phyloP scores from a whole-genome alignment of 371 early-diverging fungal species.

The Syncephalastrum contaminatum region DNA sequence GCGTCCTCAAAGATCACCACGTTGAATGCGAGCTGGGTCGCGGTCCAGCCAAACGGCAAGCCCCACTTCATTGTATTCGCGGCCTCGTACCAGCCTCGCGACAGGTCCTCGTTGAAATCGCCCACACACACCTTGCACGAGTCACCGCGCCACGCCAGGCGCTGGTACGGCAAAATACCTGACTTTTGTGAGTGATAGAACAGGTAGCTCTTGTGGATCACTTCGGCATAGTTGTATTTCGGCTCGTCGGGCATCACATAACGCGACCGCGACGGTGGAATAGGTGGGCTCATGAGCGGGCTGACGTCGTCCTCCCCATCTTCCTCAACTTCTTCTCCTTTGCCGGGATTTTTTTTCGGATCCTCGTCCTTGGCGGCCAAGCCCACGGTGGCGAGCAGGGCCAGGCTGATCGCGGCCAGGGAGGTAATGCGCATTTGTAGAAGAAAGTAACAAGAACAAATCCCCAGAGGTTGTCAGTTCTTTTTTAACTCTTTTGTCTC shows the following conservation, averaged over 20 bases:
- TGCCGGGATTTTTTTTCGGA: too few species aligned
- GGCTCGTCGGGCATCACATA: conserved; percentile 46
- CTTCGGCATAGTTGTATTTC: conserved; percentile 57
- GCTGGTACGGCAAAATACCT: conserved; percentile 52
- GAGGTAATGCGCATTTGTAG: too few species aligned
- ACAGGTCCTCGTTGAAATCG: conserved; percentile 54
- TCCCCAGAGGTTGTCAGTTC: too few species aligned
- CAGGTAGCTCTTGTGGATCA: conserved; percentile 53
- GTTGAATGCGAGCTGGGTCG: conserved; percentile 54
- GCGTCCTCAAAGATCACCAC: conserved; percentile 52
- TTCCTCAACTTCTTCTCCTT: not conserved
- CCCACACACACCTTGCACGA: conserved; percentile 57
- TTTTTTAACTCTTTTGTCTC: too few species aligned
- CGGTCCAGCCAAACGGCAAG: conserved; percentile 52
- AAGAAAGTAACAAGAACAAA: too few species aligned
- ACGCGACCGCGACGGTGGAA: conserved; percentile 29
- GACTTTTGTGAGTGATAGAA: conserved; percentile 59
- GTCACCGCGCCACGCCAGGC: conserved; percentile 60
- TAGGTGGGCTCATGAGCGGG: conserved; percentile 29
- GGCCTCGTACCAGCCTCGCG: conserved; percentile 63
- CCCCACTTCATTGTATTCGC: conserved; percentile 69
- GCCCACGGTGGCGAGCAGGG: too few species aligned
- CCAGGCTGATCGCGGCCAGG: too few species aligned
- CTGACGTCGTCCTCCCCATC: conserved; percentile 26
- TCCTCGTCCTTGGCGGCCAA: too few species aligned